phyloP scores from a whole-genome alignment of 176 grass and related monocot genomes.

The Aegilops speltoides region DNA sequence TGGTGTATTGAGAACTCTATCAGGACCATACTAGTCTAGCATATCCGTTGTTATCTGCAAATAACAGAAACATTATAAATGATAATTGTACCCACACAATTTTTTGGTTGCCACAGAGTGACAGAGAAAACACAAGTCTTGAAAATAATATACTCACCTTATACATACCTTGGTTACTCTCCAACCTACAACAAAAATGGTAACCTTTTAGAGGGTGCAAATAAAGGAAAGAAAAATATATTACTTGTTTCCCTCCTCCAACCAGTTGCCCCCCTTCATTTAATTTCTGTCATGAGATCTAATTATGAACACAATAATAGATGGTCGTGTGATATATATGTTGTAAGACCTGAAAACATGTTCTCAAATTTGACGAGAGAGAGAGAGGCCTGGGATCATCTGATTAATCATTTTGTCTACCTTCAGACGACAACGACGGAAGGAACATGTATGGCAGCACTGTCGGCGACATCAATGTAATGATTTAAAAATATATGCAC shows the following conservation, averaged over 20 bases:
- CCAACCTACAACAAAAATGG: constrained; percentile 56
- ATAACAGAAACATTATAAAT: background rate
- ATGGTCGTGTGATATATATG: too few relatives aligned
- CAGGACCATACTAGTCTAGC: constrained; percentile 95
- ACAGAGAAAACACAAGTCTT: background rate
- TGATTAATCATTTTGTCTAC: too few relatives aligned
- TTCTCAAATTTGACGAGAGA: too few relatives aligned
- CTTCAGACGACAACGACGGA: too few relatives aligned
- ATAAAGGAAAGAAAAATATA: background rate
- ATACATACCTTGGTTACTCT: constrained; percentile 89
- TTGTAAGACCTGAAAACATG: too few relatives aligned
- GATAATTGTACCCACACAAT: background rate
- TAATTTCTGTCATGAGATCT: too few relatives aligned
- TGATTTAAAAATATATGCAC: too few relatives aligned
- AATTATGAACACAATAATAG: too few relatives aligned
- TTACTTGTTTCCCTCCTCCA: constrained; percentile 34
- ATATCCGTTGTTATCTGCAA: constrained; percentile 85
- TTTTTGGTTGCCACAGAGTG: background rate
- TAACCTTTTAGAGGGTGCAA: background rate
- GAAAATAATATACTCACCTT: constrained; percentile 55
- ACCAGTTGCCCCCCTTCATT: too few relatives aligned
- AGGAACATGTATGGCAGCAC: too few relatives aligned
- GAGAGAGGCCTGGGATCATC: too few relatives aligned
- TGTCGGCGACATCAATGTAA: too few relatives aligned
- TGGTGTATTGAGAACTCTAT: constrained; percentile 93